Evolutionary conservation across 176 grass and related monocot species (phyloP), one percentile per base, ranked within the genome.

Genomic region (Tillandsia leiboldiana): DNA sequence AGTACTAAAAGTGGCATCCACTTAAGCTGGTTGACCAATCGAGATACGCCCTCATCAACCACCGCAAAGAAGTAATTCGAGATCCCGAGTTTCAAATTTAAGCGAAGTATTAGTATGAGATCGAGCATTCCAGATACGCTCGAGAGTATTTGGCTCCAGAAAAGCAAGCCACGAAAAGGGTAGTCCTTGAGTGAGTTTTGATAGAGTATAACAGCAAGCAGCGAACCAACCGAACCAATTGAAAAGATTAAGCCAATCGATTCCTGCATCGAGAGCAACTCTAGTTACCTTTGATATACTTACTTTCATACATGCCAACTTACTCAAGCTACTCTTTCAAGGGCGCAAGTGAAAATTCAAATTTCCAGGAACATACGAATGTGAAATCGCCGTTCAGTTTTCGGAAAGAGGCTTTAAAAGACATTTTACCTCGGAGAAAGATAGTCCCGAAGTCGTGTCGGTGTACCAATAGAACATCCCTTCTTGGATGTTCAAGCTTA

Each of bases 401-500:
- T 6, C 33, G 4, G 33, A 42, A 71, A 53, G 26, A 72, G 24
- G 28, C 22, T 67, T 5, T 65, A 74, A 51, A 64, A 62, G 17
- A 42, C 33, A 70, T 52, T 9, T 3, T 81, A 96, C 91, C 87
- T 96, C 84, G 14, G 85, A 76, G 69, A 96, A 96, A 63, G 87
- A 90, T 83, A 79, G 77, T 2, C 91, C 91, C 64, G 85, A 49
- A 49, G 58, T 85, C 67, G 13, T 66, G 72, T 96, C 82, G 17
- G 91, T 91, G 77, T 91, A 96, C 91, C 91, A 96, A 71, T 81
- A 96, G 64, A 96, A 96, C 87, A 96, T 96, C 72, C 91, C 91
- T 91, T 96, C 91, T 66, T 96, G 91, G 75, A 96, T 96, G 26
- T 96, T 81, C 64, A 96, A 73, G 49, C 85, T 96, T 33, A 96